Percentiles rank a stretch among this genome's conserved stretches.
phyloP scores from a whole-genome alignment of 306 rosid genomes.

The Delonix regia region DNA sequence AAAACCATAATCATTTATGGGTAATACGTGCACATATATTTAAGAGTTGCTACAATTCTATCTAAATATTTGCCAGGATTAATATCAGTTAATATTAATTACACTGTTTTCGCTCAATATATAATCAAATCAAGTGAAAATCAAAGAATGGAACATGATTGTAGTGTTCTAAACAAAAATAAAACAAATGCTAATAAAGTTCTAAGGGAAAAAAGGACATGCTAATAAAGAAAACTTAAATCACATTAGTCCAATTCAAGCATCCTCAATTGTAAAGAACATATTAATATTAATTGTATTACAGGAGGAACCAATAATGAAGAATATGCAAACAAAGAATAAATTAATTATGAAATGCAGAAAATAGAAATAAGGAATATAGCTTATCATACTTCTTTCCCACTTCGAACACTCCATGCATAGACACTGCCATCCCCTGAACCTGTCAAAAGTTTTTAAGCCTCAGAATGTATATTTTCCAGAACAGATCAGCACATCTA shows the following conservation, averaged over 20 bases:
- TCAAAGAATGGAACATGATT: too few species aligned
- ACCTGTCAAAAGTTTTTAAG: slow-evolving; percentile 56
- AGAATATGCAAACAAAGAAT: not conserved
- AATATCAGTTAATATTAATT: too few species aligned
- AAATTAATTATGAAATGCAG: slow-evolving; percentile 22
- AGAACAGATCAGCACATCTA: slow-evolving; percentile 24
- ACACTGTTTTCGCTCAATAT: too few species aligned
- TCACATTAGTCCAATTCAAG: too few species aligned
- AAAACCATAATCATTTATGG: not conserved
- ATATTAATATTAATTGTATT: not conserved
- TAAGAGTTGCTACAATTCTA: not conserved
- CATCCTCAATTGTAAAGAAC: too few species aligned
- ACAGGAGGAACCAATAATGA: not conserved
- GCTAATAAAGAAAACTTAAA: too few species aligned
- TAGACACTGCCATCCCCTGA: slow-evolving; percentile 91
- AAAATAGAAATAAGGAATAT: slow-evolving; percentile 2
- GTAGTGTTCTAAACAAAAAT: too few species aligned
- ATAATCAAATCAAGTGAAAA: too few species aligned
- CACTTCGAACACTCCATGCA: slow-evolving; percentile 86
- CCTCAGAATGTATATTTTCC: slow-evolving; percentile 25
- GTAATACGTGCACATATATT: not conserved
- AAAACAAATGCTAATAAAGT: too few species aligned
- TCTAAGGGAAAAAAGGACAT: too few species aligned
- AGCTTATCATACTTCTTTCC: slow-evolving; percentile 74
- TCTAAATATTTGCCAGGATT: too few species aligned